Evolutionary conservation across 352 stramenopile species (phyloP), one percentile per base, ranked within the genome.

Genomic region (Pythium vanterpoolii): DNA sequence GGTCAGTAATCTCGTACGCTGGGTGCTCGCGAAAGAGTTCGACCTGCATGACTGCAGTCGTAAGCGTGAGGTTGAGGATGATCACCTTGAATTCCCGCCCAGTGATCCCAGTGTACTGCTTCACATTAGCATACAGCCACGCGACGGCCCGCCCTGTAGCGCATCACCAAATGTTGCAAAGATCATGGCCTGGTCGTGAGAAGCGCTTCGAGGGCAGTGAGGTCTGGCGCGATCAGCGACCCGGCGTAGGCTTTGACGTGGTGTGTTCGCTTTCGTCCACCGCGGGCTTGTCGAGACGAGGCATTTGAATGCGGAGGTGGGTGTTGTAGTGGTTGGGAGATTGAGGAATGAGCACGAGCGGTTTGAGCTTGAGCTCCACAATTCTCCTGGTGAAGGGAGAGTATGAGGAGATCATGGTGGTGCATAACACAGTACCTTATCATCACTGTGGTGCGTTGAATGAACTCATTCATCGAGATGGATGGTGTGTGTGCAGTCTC

Each of bases 1-100:
- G 43, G 54, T 61, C 54, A 19, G 54, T 61, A 31, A 61, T 61
- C 39, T 61, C 54, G 28, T 61, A 61, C n/a, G 36, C 54, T 21
- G 54, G 54, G 11, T 19, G 26, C 16, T 61, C 54, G 14, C 54
- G 54, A 31, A 39, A 54, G 42, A 61, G 54, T 43, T 61, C 2
- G 11, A 61, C 39, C 31, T 61, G 54, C 5, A 43, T 33, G 21
- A 61, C 43, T 10, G 54, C 54, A 3, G 54, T 47, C 42, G 42
- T 50, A 10, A 24, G 30, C 5, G 54, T 61, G 23, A 61, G 14
- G 26, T 24, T 50, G 9, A 61, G 31, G 18, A 61, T 5, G 30
- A 24, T 39, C 18, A 61, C 28, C 4, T 46, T 14, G 16, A 43
- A 61, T 23, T 61, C 42, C 16, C 53, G 34, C 10, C 43, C 43